phyloP scores from a whole-genome alignment of 129 eudicot genomes.

The Lactuca saligna region DNA sequence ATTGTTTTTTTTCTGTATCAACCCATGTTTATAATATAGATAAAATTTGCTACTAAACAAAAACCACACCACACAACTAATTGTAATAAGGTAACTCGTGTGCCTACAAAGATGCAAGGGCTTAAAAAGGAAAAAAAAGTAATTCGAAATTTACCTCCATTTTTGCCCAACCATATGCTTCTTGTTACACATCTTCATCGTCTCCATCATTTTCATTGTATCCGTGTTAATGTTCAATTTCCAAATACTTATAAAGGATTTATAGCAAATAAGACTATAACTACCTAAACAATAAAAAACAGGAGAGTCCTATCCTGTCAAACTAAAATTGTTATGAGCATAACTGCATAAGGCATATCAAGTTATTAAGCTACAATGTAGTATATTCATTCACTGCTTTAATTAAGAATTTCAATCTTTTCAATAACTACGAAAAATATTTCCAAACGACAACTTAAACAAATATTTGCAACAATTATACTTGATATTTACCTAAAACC shows the following conservation, averaged over 20 bases:
- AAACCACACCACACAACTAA: no score
- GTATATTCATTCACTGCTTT: no score
- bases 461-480: no score
- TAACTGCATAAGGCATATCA: not conserved
- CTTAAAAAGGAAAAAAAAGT: not conserved
- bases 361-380: not conserved
- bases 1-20: no score
- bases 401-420: no score
- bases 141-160: not conserved
- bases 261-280: not conserved
- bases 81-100: not conserved
- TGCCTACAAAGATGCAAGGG: slow-evolving; percentile 5
- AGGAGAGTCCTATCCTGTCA: not conserved
- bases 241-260: not conserved
- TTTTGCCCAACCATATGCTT: not conserved
- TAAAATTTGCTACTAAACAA: no score
- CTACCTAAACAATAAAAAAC: not conserved
- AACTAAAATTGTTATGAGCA: not conserved
- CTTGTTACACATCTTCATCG: slow-evolving; percentile 26
- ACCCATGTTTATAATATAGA: no score
- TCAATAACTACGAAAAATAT: no score
- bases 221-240: slow-evolving; percentile 1
- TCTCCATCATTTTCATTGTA: not conserved
- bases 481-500: no score
- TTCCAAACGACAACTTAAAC: no score